Evolutionary conservation across 1,139 yeast species (phyloP), one percentile per base, ranked within the genome.

Genomic region (Arxiozyma heterogenica): DNA sequence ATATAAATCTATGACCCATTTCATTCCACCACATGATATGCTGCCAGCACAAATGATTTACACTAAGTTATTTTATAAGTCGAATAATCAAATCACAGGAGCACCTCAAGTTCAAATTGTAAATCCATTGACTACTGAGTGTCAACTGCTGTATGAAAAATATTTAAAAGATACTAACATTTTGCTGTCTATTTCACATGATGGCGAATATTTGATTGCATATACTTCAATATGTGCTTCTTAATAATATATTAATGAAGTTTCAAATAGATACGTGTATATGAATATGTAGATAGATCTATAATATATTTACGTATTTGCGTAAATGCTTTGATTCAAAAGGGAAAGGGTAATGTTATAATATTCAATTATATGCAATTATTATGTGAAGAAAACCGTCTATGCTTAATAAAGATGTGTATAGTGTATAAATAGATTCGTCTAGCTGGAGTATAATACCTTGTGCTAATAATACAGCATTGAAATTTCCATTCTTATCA

Each of bases 311-410:
- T 20, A 34, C 39, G 21, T 23, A n/a, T 23, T 5, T 44, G 38
- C 3, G 7, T 8, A 12, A n/a, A 25, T n/a, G 15, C 25, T 21
- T 30, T 4, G 17, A 11, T 45, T 20, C 9, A 2, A 27, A 7
- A 11, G 30, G 30, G 30, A 7, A 27, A 27, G 11, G 9, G 42
- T 1, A 12, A 3, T 34, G 39, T 22, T 3, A 22, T 12, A 34
- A 34, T 15, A 34, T 34, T 34, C 6, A 8, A 45, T n/a, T 7
- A 11, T 34, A 41, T 23, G 25, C 38, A n/a, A 53, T 22, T 18
- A 46, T 23, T 23, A 89, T 67, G 67, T 90, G 93, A 59, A 90
- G 69, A 65, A 86, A 88, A 50, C 91, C 90, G 69, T 91, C 98
- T 49, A 84, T 70, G 61, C 82, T 83, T 62, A 76, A 74, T 57